Evolutionary conservation across 148 eudicot species (phyloP).

Genomic region (Vaccinium darrowii): DNA sequence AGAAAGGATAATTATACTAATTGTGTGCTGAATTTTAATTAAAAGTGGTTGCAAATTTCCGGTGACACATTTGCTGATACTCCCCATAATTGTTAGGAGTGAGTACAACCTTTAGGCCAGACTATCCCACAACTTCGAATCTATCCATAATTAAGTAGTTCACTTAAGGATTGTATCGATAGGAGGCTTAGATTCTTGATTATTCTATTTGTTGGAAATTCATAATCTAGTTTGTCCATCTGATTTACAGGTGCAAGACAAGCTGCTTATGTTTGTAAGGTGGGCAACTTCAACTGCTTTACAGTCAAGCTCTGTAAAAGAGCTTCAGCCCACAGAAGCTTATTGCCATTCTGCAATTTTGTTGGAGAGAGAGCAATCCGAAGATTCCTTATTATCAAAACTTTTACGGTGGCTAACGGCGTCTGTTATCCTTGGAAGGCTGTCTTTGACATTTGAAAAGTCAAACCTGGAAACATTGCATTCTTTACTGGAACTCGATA

Average conservation of each 20-base stretch:
- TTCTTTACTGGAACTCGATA: slow-evolving; percentile 36
- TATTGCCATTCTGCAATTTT: slow-evolving; percentile 3
- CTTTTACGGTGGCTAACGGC: slow-evolving; percentile 89
- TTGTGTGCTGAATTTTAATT: too few species aligned
- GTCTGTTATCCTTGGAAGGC: slow-evolving; percentile 55
- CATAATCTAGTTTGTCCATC: slow-evolving; percentile 12
- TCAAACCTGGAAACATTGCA: slow-evolving; percentile 39
- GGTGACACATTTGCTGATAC: too few species aligned
- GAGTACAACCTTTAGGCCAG: too few species aligned
- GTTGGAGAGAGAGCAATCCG: slow-evolving; percentile 23
- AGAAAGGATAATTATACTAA: too few species aligned
- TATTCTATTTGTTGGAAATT: background rate
- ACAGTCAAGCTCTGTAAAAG: slow-evolving; percentile 33
- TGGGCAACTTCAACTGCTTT: slow-evolving; percentile 80
- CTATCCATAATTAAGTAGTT: background rate
- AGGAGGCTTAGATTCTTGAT: background rate
- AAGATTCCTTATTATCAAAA: slow-evolving; percentile 52
- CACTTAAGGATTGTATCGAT: background rate
- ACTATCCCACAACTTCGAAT: background rate
- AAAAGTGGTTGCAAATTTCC: too few species aligned
- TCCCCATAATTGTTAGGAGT: too few species aligned
- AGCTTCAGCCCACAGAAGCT: slow-evolving; percentile 23
- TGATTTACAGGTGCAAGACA: slow-evolving; percentile 55
- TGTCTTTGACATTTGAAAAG: slow-evolving; percentile 33
- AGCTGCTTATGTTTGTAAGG: slow-evolving; percentile 52